phyloP scores from a whole-genome alignment of 169 alveolate species.

The Plasmodium gallinaceum region DNA sequence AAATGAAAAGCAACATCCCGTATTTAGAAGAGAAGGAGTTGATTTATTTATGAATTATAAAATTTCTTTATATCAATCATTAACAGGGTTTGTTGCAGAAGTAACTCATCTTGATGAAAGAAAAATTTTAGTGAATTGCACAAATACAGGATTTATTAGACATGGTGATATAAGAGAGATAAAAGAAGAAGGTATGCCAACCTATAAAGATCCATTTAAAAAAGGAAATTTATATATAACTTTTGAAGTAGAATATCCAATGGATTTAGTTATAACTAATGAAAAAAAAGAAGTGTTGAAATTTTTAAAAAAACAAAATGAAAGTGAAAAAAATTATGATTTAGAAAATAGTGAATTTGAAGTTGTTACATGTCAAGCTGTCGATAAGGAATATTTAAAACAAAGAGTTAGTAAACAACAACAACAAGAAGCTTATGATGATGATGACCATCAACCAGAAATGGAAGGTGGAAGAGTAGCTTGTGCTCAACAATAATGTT shows the following conservation, averaged over 20 bases:
- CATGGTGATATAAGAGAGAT: slow-evolving; percentile 92
- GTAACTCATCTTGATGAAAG: slow-evolving; percentile 96
- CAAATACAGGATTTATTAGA: slow-evolving; percentile 59
- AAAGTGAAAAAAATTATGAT: slow-evolving; percentile 51
- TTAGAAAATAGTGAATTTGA: slow-evolving; percentile 66
- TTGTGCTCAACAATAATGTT: slow-evolving; percentile 49
- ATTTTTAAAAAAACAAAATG: slow-evolving; percentile 58
- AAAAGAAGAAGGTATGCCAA: slow-evolving; percentile 97
- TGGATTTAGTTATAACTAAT: slow-evolving; percentile 81
- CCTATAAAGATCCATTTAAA: slow-evolving; percentile 93
- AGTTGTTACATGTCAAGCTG: slow-evolving; percentile 50
- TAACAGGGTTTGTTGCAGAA: slow-evolving; percentile 94
- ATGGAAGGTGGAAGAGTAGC: slow-evolving; percentile 74
- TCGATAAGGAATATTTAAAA: slow-evolving; percentile 49
- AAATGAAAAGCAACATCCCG: slow-evolving; percentile 90
- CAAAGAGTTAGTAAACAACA: slow-evolving; percentile 51
- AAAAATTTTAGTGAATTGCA: slow-evolving; percentile 49
- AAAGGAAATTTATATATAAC: slow-evolving; percentile 95
- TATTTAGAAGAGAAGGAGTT: slow-evolving; percentile 95
- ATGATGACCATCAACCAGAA: slow-evolving; percentile 71
- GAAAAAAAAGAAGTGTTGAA: slow-evolving; percentile 79
- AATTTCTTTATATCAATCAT: slow-evolving; percentile 94
- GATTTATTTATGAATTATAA: slow-evolving; percentile 93
- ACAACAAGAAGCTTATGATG: slow-evolving; percentile 67
- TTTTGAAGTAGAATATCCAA: slow-evolving; percentile 96